Conservation (phyloP, 345 rosid genomes). For the Adansonia digitata region DNA sequence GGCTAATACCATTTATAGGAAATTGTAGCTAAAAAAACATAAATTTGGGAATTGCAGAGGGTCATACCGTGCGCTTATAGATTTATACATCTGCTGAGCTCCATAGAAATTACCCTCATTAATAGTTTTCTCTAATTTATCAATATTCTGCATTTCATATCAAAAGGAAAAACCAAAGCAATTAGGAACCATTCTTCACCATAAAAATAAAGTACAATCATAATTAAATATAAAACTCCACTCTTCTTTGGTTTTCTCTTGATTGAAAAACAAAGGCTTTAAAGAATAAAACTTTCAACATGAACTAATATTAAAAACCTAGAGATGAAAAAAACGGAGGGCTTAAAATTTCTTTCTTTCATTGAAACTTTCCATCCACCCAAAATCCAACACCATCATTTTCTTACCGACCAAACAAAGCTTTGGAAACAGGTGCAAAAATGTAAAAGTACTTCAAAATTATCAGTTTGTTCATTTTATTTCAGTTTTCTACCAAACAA, state of each 20-base stretch:
- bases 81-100: conserved; percentile 97
- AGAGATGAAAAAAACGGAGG: background rate
- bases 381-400: background rate
- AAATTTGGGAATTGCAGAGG: background rate
- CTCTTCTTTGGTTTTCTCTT: background rate
- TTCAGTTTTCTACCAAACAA: background rate
- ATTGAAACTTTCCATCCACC: background rate
- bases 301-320: background rate
- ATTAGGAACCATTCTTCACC: conserved; percentile 2
- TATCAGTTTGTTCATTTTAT: background rate
- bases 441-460: background rate
- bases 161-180: background rate
- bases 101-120: conserved; percentile 84
- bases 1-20: background rate
- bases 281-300: background rate
- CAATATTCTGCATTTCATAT: conserved; percentile 55
- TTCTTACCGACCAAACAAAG: background rate
- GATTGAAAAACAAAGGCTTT: background rate
- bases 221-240: background rate
- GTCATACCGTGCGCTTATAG: conserved; percentile 69
- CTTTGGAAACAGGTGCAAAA: background rate
- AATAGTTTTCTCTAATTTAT: conserved; percentile 68
- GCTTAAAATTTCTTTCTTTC: background rate
- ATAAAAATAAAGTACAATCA: background rate
- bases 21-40: background rate